Percentiles rank a stretch among this genome's conserved stretches.
phyloP scores from a whole-genome alignment of 2,329 filamentous ascomycete species.

The Monilinia aucupariae region DNA sequence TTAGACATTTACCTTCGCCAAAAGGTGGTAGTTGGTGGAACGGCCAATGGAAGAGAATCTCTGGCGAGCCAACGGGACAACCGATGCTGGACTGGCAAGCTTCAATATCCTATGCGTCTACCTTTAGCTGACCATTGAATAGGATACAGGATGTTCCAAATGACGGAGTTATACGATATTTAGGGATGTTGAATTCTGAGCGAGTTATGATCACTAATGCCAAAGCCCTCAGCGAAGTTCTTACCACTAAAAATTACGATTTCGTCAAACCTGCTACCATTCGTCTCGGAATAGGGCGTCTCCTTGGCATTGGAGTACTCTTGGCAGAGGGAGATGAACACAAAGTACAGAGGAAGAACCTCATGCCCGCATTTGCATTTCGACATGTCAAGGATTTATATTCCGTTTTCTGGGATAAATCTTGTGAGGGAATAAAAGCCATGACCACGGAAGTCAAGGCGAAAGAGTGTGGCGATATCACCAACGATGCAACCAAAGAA shows the following conservation, averaged over 20 bases:
- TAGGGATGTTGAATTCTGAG: conserved; percentile 56
- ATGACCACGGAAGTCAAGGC: conserved; percentile 50
- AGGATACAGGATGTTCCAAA: conserved; percentile 59
- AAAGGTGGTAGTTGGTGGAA: conserved; percentile 40
- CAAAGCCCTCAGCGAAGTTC: conserved; percentile 63
- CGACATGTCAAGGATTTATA: conserved; percentile 81
- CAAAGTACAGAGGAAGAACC: conserved; percentile 70
- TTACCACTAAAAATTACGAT: conserved; percentile 64
- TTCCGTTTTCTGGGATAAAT: conserved; percentile 76
- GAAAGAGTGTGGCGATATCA: conserved; percentile 37
- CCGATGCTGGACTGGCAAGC: conserved; percentile 37
- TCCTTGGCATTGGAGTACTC: conserved; percentile 67
- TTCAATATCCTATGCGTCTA: not conserved
- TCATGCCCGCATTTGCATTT: conserved; percentile 80
- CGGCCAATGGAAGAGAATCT: conserved; percentile 40
- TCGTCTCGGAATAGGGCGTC: conserved; percentile 50
- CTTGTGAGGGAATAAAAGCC: conserved; percentile 57
- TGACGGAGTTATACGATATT: conserved; percentile 63
- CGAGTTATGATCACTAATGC: conserved; percentile 56
- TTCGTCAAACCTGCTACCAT: conserved; percentile 59
- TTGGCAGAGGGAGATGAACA: conserved; percentile 90
- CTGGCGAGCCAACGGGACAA: conserved; percentile 38
- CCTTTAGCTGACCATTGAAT: not conserved
- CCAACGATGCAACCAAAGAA: conserved; percentile 14
- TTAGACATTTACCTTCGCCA: conserved; percentile 52